These are phyloP conservation scores for Colletotrichum somersetense DNA, from an alignment of 2,329 filamentous ascomycete species.

Conservation along the genomic window DNA sequence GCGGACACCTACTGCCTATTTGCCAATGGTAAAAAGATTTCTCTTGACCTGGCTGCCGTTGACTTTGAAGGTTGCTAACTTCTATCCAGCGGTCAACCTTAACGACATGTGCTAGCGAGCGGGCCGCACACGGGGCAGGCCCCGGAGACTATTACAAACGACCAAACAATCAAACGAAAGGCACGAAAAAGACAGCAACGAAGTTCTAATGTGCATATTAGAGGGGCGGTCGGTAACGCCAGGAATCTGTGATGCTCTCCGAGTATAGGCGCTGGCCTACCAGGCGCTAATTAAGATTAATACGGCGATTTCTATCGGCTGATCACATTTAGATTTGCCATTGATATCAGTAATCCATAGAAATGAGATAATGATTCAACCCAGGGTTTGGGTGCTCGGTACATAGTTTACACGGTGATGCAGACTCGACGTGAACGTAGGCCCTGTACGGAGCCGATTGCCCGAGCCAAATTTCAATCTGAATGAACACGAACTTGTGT, in stretches of 20 bases:
- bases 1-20: constrained; percentile 43
- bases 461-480: neutral
- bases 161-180: neutral
- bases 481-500: too few relatives aligned
- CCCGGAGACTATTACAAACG: neutral
- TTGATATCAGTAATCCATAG: constrained; percentile 1
- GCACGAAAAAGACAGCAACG: neutral
- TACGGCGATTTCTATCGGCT: neutral
- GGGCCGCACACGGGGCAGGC: neutral
- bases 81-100: constrained; percentile 15
- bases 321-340: neutral
- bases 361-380: constrained; percentile 26
- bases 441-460: neutral
- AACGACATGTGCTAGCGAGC: constrained; percentile 21
- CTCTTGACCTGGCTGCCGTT: too few relatives aligned
- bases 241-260: constrained; percentile 1
- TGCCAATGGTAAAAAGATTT: constrained; percentile 32
- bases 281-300: neutral
- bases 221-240: neutral
- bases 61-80: neutral
- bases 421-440: neutral
- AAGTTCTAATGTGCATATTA: constrained; percentile 19
- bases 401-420: neutral
- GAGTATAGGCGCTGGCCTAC: neutral
- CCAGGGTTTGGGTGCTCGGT: neutral